Evolutionary conservation across 2,329 filamentous ascomycete genomes (phyloP), one percentile per base, ranked within the genome.

Genomic region (Teratosphaeria zuluensis): DNA sequence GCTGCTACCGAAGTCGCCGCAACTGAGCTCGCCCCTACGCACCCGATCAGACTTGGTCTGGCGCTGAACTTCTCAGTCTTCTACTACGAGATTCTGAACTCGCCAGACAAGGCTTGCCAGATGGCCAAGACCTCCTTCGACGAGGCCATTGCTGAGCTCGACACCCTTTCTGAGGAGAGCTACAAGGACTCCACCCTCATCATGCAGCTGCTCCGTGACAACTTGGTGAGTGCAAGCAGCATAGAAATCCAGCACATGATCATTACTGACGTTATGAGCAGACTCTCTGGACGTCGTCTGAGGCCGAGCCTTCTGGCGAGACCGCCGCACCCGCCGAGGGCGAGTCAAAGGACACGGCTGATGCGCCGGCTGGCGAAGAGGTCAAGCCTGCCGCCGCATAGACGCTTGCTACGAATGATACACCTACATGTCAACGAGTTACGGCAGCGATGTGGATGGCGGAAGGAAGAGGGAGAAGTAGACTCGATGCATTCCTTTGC

Each of bases 51-150:
- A 73, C 88, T 95, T 65, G 90, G 90, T 75, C 85, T 95, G 66
- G 90, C 90, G 70, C 84, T 95, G 68, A 95, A 95, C 87, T 95
- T 95, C 84, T 96, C 92, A 66, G 92, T 96, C 73, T 97, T 96
- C 84, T 97, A 97, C 87, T 99, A 99, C 78, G 90, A 99, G 86
- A 99, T 97, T 76, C 84, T 97, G 73, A 99, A 97, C 84, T 91
- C 92, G 51, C 92, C 92, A 65, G 94, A 97, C 77, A 92, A 95
- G 81, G 92, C 92, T 74, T 96, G 92, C 87, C 92, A 96, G 78
- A 86, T 96, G 69, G 92, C 90, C 78, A 95, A 95, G 85, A 89
- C 92, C 77, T 90, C 90, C 60, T 95, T 95, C 73, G 90, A 95
- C 73, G 92, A 97, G 78, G 92, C 92, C 68, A 96, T 96, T 84